phyloP scores from a whole-genome alignment of 2,329 filamentous ascomycete genomes.

The Monascus ruber region DNA sequence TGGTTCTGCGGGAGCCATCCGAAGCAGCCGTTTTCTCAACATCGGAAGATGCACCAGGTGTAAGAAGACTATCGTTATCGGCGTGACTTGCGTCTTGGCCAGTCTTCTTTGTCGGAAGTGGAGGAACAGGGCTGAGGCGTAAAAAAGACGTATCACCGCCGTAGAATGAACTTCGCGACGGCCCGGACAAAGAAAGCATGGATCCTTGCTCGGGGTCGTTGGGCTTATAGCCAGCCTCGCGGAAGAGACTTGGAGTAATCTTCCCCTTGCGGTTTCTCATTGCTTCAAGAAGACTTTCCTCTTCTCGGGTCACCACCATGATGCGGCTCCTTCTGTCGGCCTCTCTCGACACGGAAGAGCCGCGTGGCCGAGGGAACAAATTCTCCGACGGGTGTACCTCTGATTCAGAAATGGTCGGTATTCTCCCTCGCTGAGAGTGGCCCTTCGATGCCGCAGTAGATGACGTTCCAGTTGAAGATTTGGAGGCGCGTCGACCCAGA shows the following conservation, averaged over 20 bases:
- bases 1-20: conserved; percentile 20
- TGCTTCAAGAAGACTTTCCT: conserved; percentile 41
- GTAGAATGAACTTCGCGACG: conserved; percentile 23
- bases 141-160: conserved; percentile 29
- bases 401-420: conserved; percentile 25
- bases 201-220: conserved; percentile 17
- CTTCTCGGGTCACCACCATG: conserved; percentile 43
- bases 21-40: conserved; percentile 24
- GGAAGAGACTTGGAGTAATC: conserved; percentile 33
- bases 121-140: conserved; percentile 25
- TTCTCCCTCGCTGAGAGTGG: conserved; percentile 18
- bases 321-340: conserved; percentile 33
- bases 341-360: conserved; percentile 11
- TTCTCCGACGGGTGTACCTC: conserved; percentile 14
- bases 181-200: conserved; percentile 17
- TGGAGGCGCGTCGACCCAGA: conserved; percentile 12
- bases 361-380: conserved; percentile 10
- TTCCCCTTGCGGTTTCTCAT: conserved; percentile 39
- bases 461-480: conserved; percentile 18
- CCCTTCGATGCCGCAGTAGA: conserved; percentile 13
- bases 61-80: conserved; percentile 16
- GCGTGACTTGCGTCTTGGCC: conserved; percentile 17
- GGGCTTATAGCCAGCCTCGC: conserved; percentile 8
- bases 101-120: conserved; percentile 11
- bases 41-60: conserved; percentile 21